Percentiles rank a stretch among this genome's conserved stretches.
phyloP scores from a whole-genome alignment of 768 basidiomycete species.

The Trametes cinnabarina region DNA sequence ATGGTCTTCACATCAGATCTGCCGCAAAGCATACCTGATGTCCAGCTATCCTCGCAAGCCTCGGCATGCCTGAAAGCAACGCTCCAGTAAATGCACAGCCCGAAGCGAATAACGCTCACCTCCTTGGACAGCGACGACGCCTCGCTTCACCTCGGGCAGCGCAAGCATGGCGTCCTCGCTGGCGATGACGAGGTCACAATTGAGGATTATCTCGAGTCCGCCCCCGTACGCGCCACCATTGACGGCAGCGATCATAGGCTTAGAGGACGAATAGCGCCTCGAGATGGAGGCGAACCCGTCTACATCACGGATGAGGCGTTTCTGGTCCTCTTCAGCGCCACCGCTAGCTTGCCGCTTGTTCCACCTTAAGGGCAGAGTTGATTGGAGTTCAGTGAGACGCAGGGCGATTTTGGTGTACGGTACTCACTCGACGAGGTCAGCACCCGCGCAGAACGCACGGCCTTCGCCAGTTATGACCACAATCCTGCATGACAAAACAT shows the following conservation, averaged over 20 bases:
- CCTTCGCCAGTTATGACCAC: constrained; percentile 73
- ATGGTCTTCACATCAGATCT: background rate
- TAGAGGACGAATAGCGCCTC: constrained; percentile 55
- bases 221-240: constrained; percentile 55
- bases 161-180: constrained; percentile 66
- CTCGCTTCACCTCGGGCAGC: constrained; percentile 75
- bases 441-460: constrained; percentile 74
- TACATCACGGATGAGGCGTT: constrained; percentile 36
- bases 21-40: constrained; percentile 59
- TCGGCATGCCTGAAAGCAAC: constrained; percentile 51
- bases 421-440: constrained; percentile 71
- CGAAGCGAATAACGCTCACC: constrained; percentile 33
- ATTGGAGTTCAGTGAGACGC: background rate
- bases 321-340: constrained; percentile 40
- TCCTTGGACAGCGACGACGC: constrained; percentile 71
- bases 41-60: constrained; percentile 61
- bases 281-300: constrained; percentile 77
- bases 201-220: constrained; percentile 46
- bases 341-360: constrained; percentile 48
- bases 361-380: constrained; percentile 47
- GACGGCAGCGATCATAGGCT: constrained; percentile 81
- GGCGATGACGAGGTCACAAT: constrained; percentile 77
- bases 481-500: constrained; percentile 47
- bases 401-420: background rate
- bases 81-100: background rate